Evolutionary conservation across 1,284 basidiomycete genomes (phyloP).

Genomic region (Serendipita sp.): DNA sequence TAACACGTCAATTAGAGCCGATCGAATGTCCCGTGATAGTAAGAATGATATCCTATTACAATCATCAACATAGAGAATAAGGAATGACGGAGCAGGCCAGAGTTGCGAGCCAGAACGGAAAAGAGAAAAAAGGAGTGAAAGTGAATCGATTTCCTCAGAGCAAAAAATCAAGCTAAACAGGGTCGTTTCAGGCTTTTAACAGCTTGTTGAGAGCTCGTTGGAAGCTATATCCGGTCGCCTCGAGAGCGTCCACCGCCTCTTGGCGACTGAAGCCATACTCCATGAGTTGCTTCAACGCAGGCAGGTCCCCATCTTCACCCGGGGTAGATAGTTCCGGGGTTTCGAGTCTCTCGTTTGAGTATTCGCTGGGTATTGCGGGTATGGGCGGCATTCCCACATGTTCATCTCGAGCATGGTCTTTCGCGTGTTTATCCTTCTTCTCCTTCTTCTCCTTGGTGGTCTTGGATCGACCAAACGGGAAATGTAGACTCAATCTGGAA

Average conservation of each 20-base stretch:
- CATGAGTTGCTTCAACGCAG: constrained; percentile 56
- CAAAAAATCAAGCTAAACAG: neutral
- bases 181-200: neutral
- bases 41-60: neutral
- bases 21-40: neutral
- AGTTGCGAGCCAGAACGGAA: neutral
- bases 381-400: constrained; percentile 28
- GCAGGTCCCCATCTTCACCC: constrained; percentile 53
- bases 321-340: constrained; percentile 28
- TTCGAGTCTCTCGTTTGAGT: neutral
- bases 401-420: constrained; percentile 8
- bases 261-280: constrained; percentile 71
- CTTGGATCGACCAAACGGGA: constrained; percentile 48
- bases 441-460: constrained; percentile 26
- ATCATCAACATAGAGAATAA: neutral
- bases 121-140: neutral
- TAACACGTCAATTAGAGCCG: neutral
- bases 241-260: constrained; percentile 64
- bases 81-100: neutral
- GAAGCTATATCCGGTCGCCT: constrained; percentile 22
- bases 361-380: constrained; percentile 27
- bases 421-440: constrained; percentile 30
- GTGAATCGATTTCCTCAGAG: neutral
- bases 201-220: constrained; percentile 2
- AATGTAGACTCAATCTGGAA: constrained; percentile 38